Percentiles rank a stretch among this genome's conserved stretches.
These are phyloP conservation scores for Triglochin maritima DNA, from an alignment of 106 monocot genomes.

Conservation along the genomic window DNA sequence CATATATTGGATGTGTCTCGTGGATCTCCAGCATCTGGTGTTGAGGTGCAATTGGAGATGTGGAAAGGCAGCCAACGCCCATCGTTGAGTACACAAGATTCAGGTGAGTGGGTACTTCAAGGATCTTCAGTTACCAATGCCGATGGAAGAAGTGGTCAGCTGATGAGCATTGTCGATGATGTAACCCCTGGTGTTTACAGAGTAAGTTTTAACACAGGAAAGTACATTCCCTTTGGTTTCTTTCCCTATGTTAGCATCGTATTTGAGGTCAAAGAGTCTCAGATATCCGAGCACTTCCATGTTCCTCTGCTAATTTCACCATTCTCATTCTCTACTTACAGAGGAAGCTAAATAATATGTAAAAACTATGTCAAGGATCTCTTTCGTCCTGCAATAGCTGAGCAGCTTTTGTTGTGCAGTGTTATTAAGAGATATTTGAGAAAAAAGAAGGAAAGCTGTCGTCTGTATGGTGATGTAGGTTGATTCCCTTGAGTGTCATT, in stretches of 20 bases:
- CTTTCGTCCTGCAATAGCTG: too few species aligned
- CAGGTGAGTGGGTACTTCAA: slow-evolving; percentile 24
- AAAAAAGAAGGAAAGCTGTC: too few species aligned
- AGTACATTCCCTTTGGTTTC: slow-evolving; percentile 50
- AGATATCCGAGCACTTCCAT: slow-evolving; percentile 82
- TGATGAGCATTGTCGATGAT: slow-evolving; percentile 47
- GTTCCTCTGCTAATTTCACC: slow-evolving; percentile 81
- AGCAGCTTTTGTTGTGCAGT: too few species aligned
- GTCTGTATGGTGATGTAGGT: too few species aligned
- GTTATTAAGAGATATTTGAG: too few species aligned
- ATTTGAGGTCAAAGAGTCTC: slow-evolving; percentile 69
- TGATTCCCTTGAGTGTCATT: too few species aligned
- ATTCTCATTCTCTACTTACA: slow-evolving; percentile 67
- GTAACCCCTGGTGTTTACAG: slow-evolving; percentile 47
- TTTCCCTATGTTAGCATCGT: slow-evolving; percentile 71
- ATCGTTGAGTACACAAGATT: slow-evolving; percentile 28
- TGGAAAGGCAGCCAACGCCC: slow-evolving; percentile 41
- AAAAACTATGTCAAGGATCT: too few species aligned
- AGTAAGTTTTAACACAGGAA: slow-evolving; percentile 66
- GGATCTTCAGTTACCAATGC: slow-evolving; percentile 63
- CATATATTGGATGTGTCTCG: slow-evolving; percentile 75
- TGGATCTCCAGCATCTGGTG: slow-evolving; percentile 62
- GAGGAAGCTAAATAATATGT: slow-evolving; percentile 43
- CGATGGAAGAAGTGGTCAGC: slow-evolving; percentile 60
- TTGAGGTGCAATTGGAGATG: slow-evolving; percentile 65